These are phyloP conservation scores for Phytophthora podocarpi DNA, from an alignment of 352 stramenopile genomes.

Conservation along the genomic window DNA sequence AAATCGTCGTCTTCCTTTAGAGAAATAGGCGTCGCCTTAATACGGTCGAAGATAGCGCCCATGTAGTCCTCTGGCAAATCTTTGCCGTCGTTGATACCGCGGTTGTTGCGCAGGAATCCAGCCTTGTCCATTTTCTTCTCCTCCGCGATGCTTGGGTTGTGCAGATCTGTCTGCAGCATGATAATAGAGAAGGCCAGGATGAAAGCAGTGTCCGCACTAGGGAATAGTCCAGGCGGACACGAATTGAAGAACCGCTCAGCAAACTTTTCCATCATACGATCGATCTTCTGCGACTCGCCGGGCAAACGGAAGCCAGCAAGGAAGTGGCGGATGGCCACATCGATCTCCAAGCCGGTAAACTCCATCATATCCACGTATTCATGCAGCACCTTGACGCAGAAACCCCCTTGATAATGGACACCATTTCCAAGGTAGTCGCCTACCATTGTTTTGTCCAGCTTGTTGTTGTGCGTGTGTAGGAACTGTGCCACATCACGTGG, in stretches of 20 bases:
- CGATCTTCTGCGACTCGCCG: conserved; percentile 99
- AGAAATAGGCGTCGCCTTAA: conserved; percentile 95
- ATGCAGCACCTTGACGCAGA: conserved; percentile 94
- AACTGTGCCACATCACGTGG: conserved; percentile 95
- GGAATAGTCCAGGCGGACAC: conserved; percentile 87
- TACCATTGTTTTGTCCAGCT: conserved; percentile 97
- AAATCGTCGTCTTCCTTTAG: conserved; percentile 97
- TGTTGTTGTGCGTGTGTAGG: conserved; percentile 90
- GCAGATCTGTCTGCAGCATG: conserved; percentile 94
- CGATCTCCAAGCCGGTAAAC: conserved; percentile 95
- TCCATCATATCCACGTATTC: conserved; percentile 97
- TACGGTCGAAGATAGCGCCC: conserved; percentile 95
- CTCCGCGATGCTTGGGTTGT: conserved; percentile 98
- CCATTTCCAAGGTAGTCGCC: conserved; percentile 98
- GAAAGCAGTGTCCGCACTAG: conserved; percentile 97
- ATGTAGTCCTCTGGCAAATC: conserved; percentile 96
- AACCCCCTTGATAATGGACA: conserved; percentile 94
- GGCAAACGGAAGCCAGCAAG: conserved; percentile 98
- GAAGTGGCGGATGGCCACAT: conserved; percentile 98
- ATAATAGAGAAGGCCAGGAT: conserved; percentile 97
- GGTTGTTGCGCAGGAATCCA: conserved; percentile 97
- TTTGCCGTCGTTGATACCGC: conserved; percentile 96
- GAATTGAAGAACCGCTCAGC: conserved; percentile 91
- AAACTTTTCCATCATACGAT: conserved; percentile 99
- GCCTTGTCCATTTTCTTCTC: conserved; percentile 98